These are phyloP conservation scores for Cordyceps cateniannulata DNA, from an alignment of 2,329 filamentous ascomycete genomes.

Conservation along the genomic window DNA sequence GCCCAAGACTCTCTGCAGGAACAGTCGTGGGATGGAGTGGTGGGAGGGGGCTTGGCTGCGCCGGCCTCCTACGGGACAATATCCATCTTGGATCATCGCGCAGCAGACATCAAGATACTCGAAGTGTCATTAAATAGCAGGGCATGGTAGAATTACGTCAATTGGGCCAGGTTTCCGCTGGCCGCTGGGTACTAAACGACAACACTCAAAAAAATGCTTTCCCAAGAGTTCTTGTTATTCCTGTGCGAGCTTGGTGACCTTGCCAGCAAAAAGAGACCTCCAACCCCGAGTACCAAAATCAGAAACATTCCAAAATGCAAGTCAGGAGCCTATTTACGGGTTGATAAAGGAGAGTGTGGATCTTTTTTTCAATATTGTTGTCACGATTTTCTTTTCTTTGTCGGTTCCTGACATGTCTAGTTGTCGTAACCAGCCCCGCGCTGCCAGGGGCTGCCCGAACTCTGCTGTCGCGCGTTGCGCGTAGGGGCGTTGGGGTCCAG, in stretches of 20 bases:
- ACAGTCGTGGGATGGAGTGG: too few species aligned
- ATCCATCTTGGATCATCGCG: too few species aligned
- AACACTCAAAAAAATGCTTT: not conserved
- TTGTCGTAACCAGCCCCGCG: slow-evolving; percentile 11
- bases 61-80: too few species aligned
- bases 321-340: slow-evolving; percentile 2
- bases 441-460: slow-evolving; percentile 7
- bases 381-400: not conserved
- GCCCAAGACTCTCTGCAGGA: too few species aligned
- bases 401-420: not conserved
- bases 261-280: not conserved
- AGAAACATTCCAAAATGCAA: slow-evolving; percentile 7
- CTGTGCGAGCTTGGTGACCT: not conserved
- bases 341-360: not conserved
- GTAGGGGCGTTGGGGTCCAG: not conserved
- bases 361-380: not conserved
- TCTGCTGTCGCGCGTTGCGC: slow-evolving; percentile 1
- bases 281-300: not conserved
- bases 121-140: not conserved
- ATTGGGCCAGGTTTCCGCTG: not conserved
- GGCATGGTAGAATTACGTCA: not conserved
- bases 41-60: too few species aligned
- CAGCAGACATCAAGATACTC: not conserved
- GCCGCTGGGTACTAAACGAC: not conserved
- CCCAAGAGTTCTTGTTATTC: not conserved